Percentiles rank a stretch among this genome's conserved stretches.
Evolutionary conservation across 2,329 filamentous ascomycete genomes (phyloP).

Genomic region (Xylaria sp.): DNA sequence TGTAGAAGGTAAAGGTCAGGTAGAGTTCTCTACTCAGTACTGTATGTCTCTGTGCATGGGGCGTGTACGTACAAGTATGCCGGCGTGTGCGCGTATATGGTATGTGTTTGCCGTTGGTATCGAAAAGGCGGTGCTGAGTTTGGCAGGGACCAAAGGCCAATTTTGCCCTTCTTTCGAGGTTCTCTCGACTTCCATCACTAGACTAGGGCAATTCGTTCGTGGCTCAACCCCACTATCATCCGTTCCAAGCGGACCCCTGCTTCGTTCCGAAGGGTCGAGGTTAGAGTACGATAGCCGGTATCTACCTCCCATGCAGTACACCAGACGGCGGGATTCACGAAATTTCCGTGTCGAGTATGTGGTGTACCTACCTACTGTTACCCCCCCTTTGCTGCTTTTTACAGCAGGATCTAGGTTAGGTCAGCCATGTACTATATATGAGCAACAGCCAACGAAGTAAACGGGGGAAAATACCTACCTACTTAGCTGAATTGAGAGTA

Average conservation of each 20-base stretch:
- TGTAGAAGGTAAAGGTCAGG: no score
- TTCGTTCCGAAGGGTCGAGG: slow-evolving; percentile 9
- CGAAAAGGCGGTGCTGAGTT: slow-evolving; percentile 5
- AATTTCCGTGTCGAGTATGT: background rate
- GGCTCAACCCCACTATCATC: slow-evolving; percentile 32
- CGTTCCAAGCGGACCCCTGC: slow-evolving; percentile 26
- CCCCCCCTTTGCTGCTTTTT: no score
- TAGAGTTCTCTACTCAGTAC: no score
- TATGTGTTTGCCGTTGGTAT: background rate
- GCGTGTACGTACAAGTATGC: background rate
- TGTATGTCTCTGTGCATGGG: background rate
- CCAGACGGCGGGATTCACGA: background rate
- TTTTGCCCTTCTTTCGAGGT: slow-evolving; percentile 12
- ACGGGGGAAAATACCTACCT: background rate
- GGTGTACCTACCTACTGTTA: background rate
- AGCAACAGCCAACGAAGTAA: background rate
- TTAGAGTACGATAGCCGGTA: no score
- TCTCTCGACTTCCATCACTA: slow-evolving; percentile 30
- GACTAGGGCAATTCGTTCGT: slow-evolving; percentile 22
- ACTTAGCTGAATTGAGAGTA: background rate
- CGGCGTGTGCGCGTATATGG: background rate
- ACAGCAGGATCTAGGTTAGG: no score
- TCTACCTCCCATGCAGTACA: no score
- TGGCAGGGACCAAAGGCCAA: background rate
- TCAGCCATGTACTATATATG: no score